Percentiles rank a stretch among this genome's conserved stretches.
Evolutionary conservation across 129 eudicot species (phyloP).

Genomic region (Flaveria bidentis): DNA sequence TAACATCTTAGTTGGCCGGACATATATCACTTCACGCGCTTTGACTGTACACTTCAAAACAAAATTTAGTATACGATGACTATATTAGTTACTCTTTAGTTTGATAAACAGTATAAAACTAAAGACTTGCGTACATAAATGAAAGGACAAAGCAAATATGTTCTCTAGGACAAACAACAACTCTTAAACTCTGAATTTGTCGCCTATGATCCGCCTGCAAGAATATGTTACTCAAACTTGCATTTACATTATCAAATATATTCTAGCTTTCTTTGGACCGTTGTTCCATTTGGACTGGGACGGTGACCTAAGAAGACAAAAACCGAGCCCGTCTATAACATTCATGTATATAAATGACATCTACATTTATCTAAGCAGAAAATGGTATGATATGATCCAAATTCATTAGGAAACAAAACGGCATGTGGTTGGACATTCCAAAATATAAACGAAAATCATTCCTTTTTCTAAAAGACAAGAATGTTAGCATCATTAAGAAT

Average conservation of each 20-base stretch:
- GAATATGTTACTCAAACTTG: background rate
- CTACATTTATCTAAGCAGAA: constrained; percentile 19
- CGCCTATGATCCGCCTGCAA: constrained; percentile 4
- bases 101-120: background rate
- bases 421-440: constrained; percentile 31
- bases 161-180: background rate
- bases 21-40: background rate
- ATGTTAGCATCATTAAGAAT: constrained; percentile 22
- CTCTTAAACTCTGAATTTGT: background rate
- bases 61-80: background rate
- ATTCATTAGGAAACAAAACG: constrained; percentile 39
- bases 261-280: constrained; percentile 6
- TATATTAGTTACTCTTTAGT: background rate
- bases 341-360: constrained; percentile 20
- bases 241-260: background rate
- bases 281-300: background rate
- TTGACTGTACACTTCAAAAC: background rate
- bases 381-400: constrained; percentile 33
- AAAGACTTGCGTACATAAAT: background rate
- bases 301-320: constrained; percentile 14
- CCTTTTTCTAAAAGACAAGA: constrained; percentile 26
- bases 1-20: background rate
- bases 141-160: background rate
- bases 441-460: constrained; percentile 13
- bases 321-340: background rate